Conservation (phyloP, 495 filamentous ascomycete species). For the Geoglossum glabrum region DNA sequence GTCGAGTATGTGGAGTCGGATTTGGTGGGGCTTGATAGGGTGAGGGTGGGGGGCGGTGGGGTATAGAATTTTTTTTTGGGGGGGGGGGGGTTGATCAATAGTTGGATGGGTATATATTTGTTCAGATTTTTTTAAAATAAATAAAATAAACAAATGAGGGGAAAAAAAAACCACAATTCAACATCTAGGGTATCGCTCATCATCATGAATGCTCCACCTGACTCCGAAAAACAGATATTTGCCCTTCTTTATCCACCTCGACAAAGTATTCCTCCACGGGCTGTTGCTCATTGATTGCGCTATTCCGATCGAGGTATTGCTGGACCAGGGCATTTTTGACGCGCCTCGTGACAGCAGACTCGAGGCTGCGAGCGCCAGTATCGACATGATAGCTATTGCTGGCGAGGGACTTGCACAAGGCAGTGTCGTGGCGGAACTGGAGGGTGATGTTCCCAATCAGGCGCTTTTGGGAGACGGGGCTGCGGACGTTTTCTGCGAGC, state of each 20-base stretch:
- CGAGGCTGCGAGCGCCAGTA: slow-evolving; percentile 23
- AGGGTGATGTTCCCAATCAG: neutral
- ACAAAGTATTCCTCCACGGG: neutral
- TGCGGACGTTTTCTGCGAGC: slow-evolving; percentile 15
- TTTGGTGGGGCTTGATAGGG: too few relatives aligned
- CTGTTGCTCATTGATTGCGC: neutral
- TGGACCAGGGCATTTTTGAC: neutral
- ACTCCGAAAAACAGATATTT: neutral
- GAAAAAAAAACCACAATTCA: too few relatives aligned
- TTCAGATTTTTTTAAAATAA: too few relatives aligned
- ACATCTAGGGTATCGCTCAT: too few relatives aligned
- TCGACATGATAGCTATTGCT: neutral
- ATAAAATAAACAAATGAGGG: too few relatives aligned
- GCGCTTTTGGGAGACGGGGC: neutral
- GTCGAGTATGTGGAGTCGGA: too few relatives aligned
- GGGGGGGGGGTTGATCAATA: too few relatives aligned
- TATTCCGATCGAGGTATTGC: neutral
- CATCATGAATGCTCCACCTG: too few relatives aligned
- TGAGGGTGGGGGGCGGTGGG: too few relatives aligned
- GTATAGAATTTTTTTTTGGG: too few relatives aligned
- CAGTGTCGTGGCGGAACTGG: neutral
- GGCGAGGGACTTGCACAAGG: neutral
- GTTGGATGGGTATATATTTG: too few relatives aligned
- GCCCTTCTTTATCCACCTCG: neutral
- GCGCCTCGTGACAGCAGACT: slow-evolving; percentile 1